A percentile compares a stretch with the other conserved stretches of the same genome.
phyloP scores from a whole-genome alignment of 2,329 filamentous ascomycete genomes.

The Gaeumannomyces tritici region DNA sequence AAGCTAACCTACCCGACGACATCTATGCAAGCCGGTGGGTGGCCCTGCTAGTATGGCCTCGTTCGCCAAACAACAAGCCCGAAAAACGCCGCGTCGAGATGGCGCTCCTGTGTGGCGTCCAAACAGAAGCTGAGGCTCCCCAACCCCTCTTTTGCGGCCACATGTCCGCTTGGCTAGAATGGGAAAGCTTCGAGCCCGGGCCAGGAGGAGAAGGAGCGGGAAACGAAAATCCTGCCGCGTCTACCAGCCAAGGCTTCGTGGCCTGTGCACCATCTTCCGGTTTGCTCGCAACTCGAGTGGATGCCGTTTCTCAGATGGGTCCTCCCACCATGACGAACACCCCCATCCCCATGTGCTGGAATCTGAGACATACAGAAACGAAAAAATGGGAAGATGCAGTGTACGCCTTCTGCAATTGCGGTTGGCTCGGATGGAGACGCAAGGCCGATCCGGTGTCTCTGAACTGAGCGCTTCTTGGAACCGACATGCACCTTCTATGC shows the following conservation, averaged over 20 bases:
- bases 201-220: not conserved
- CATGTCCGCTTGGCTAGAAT: not conserved
- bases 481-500: not conserved
- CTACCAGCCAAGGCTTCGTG: not conserved
- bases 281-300: not conserved
- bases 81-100: not conserved
- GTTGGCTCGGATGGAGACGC: not conserved
- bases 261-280: not conserved
- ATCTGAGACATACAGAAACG: slow-evolving; percentile 3
- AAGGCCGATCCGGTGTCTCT: not conserved
- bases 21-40: not conserved
- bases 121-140: not conserved
- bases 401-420: not conserved
- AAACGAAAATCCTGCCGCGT: not conserved
- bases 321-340: not conserved
- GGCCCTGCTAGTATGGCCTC: not conserved
- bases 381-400: not conserved
- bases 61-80: not conserved
- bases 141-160: not conserved
- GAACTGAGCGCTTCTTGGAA: not conserved
- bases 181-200: not conserved
- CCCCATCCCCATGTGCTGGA: not conserved
- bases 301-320: not conserved
- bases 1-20: too few relatives aligned
- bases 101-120: not conserved